Evolutionary conservation across 169 alveolate species (phyloP), one percentile per base, ranked within the genome.

Genomic region (Cryptosporidium parvum): DNA sequence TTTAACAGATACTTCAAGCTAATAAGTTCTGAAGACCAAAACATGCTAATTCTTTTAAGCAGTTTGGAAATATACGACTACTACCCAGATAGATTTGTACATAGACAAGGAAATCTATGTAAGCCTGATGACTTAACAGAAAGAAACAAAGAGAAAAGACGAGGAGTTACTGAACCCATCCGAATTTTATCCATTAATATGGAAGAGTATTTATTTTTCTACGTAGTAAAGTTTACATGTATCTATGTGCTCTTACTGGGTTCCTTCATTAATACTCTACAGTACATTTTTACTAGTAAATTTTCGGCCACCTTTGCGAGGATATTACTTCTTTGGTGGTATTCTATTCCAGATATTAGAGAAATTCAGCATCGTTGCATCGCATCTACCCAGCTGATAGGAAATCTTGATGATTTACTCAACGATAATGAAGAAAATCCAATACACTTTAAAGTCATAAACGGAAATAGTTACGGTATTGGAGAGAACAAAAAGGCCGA

Each of bases 351-450:
- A 14, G 95, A 93, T 70, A 70, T 86, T 48, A 56, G 95, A 56
- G 95, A 93, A 52, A 69, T 93, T 21, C 94, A 93, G 37, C 95
- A 93, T 71, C 86, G 95, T 23, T 70, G 85, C 51, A 93, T 93
- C 12, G 91, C 94, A 10, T 37, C 93, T 23, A 69, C 95, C 31
- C 95, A 93, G 71, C 45, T 80, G 37, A 80, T 80, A 29, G 89
- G 89, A 29, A 58, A 67, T 26, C 68, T 80, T n/a, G 89, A 80
- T 58, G 39, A 65, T 21, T 42, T 80, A 44, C 39, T 80, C 5
- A 44, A 61, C 59, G 75, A 80, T 21, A 16, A 62, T 59, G 75
- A 80, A 26, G 56, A 59, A 44, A 53, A 26, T 18, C 29, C 14
- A n/a, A 21, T 31, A 23, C 59, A 73, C n/a, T 73, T 52, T 21